These are phyloP conservation scores for Isatis tinctoria DNA, from an alignment of 345 rosid species.

Conservation along the genomic window DNA sequence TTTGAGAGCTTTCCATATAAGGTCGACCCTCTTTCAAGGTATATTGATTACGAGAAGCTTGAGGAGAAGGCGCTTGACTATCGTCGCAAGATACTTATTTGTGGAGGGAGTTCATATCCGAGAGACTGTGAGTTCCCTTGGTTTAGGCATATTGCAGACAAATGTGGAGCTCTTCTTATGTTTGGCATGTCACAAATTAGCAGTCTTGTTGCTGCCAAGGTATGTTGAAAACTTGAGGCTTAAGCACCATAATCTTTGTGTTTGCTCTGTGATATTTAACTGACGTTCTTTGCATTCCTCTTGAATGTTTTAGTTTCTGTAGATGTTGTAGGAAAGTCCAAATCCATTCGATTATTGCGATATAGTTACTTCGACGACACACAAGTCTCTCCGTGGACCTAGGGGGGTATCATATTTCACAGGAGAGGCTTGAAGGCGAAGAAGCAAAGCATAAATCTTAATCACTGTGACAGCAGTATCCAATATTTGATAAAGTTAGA, in stretches of 20 bases:
- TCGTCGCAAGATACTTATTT: conserved; percentile 78
- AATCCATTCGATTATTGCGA: conserved; percentile 87
- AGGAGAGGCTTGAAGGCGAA: conserved; percentile 70
- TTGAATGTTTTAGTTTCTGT: conserved; percentile 17
- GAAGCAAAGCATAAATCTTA: conserved; percentile 49
- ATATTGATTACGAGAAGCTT: conserved; percentile 68
- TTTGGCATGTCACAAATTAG: conserved; percentile 88
- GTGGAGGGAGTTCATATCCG: conserved; percentile 89
- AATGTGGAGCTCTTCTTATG: conserved; percentile 63
- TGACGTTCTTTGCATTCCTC: neutral
- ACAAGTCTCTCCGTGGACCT: conserved; percentile 91
- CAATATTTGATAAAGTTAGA: conserved; percentile 34
- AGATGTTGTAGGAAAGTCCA: conserved; percentile 49
- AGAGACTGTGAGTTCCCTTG: conserved; percentile 77
- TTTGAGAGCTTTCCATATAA: conserved; percentile 82
- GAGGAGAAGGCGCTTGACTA: conserved; percentile 85
- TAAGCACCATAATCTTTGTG: neutral
- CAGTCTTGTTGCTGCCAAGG: conserved; percentile 92
- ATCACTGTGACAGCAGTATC: conserved; percentile 52
- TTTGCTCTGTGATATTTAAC: neutral
- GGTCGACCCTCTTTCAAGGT: conserved; percentile 68
- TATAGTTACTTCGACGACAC: conserved; percentile 89
- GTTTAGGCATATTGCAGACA: conserved; percentile 77
- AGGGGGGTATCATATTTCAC: conserved; percentile 90
- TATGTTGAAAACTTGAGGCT: conserved; percentile 23